Conservation (phyloP, 805 yeast genomes). For the Hanseniaspora vineae region DNA sequence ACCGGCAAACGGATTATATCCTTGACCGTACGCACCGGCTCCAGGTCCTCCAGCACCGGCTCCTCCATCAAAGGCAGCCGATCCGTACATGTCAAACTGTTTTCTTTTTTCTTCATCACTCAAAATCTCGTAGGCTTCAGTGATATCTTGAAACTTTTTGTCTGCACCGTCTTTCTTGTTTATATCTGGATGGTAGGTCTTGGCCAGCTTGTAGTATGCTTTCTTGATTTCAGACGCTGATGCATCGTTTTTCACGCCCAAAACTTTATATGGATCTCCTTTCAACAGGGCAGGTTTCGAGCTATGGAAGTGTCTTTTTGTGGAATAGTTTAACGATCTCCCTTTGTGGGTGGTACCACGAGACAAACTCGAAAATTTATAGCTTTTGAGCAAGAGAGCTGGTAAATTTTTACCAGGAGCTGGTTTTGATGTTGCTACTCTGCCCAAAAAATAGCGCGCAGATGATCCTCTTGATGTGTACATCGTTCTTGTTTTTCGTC, state of each 20-base stretch:
- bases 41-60: slow-evolving; percentile 31
- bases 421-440: too few species aligned
- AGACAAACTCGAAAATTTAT: too few species aligned
- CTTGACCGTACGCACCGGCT: slow-evolving; percentile 28
- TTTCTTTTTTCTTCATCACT: slow-evolving; percentile 74
- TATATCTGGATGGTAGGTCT: slow-evolving; percentile 91
- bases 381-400: too few species aligned
- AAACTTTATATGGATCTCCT: slow-evolving; percentile 66
- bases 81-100: slow-evolving; percentile 86
- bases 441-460: too few species aligned
- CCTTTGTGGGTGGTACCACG: too few species aligned
- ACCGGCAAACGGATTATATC: slow-evolving; percentile 19
- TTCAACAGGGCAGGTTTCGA: not conserved
- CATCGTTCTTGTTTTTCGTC: too few species aligned
- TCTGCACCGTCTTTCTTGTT: slow-evolving; percentile 87
- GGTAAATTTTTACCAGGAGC: too few species aligned
- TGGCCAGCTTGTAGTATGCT: slow-evolving; percentile 87
- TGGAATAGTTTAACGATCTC: too few species aligned
- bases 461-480: too few species aligned
- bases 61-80: slow-evolving; percentile 58
- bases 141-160: slow-evolving; percentile 79
- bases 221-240: slow-evolving; percentile 79
- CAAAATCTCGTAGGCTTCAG: slow-evolving; percentile 86
- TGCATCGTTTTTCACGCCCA: slow-evolving; percentile 68
- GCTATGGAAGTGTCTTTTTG: not conserved